These are phyloP conservation scores for Ogataea paraovalis DNA, from an alignment of 805 yeast genomes.

Conservation along the genomic window DNA sequence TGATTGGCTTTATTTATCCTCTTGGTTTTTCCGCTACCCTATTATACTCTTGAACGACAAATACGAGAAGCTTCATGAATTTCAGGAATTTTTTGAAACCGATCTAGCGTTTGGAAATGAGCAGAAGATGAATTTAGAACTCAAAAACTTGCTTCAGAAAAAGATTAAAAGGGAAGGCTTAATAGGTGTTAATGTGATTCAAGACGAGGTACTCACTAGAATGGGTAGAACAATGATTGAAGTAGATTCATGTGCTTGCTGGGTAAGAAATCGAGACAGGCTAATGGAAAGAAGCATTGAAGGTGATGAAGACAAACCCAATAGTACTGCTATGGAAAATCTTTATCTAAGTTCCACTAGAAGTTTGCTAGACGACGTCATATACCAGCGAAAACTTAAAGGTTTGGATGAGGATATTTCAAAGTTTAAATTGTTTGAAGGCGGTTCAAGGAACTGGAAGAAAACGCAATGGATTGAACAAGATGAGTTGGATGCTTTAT, in stretches of 20 bases:
- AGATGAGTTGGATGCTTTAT: slow-evolving; percentile 32
- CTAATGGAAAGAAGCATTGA: slow-evolving; percentile 32
- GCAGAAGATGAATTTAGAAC: slow-evolving; percentile 28
- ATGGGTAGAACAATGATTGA: slow-evolving; percentile 66
- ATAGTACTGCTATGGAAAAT: slow-evolving; percentile 4
- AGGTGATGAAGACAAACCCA: not conserved
- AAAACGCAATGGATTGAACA: slow-evolving; percentile 40
- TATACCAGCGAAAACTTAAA: slow-evolving; percentile 42
- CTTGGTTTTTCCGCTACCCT: slow-evolving; percentile 56
- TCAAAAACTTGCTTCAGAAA: slow-evolving; percentile 31
- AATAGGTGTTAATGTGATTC: slow-evolving; percentile 27
- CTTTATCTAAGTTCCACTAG: slow-evolving; percentile 44
- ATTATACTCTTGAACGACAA: slow-evolving; percentile 20
- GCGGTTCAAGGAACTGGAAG: slow-evolving; percentile 20
- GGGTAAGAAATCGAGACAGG: slow-evolving; percentile 52
- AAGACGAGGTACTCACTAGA: slow-evolving; percentile 37
- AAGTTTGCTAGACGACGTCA: slow-evolving; percentile 57
- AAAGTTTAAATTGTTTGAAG: slow-evolving; percentile 24
- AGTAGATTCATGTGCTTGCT: slow-evolving; percentile 60
- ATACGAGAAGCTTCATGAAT: slow-evolving; percentile 6
- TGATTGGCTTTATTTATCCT: slow-evolving; percentile 57
- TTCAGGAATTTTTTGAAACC: slow-evolving; percentile 23
- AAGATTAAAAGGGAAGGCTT: slow-evolving; percentile 10
- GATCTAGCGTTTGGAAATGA: slow-evolving; percentile 21
- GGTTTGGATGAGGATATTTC: slow-evolving; percentile 31